Evolutionary conservation across 2,329 filamentous ascomycete genomes (phyloP), one percentile per base, ranked within the genome.

Genomic region (Chalaropsis thielavioides): DNA sequence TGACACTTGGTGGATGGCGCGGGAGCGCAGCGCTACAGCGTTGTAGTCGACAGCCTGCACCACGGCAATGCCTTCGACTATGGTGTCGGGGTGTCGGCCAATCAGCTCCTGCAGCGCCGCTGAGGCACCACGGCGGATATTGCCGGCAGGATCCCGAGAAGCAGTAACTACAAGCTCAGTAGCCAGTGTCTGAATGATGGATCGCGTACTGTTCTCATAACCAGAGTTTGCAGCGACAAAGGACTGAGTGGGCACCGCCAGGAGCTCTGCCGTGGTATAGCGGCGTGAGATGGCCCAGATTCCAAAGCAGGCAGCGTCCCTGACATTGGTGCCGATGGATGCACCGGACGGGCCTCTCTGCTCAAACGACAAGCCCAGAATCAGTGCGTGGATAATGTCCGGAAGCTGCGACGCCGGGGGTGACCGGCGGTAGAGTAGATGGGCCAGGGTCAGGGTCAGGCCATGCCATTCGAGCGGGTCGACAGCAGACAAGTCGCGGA

Each of bases 21-120:
- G 83, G 17, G 88, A 87, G 27, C 92, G 83, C n/a, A 95, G 81
- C 2, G 94, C 92, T 22, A 99, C 91, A 44, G 90, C 84, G 72
- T 96, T 91, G 71, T 96, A 99, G 72, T 99, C 94, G 0, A 97
- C 89, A 1, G 83, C 82, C 72, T 97, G 94, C 0, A 97, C 90
- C 1, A 97, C 80, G 51, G 84, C 76, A 65, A 99, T 97, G 0
- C 92, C 94, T 70, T 91, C 79, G 17, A 81, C 78, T 41, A 97
- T 84, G 0, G 83, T 91, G 70, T 96, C 87, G 0, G 94, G 92
- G 74, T 99, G 92, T 10, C 94, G 85, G 11, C 94, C 94, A 67
- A 97, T 88, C 15, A 99, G 80, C 73, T 99, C 94, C 72, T 99
- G 94, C 44, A 99, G 77, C 1, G 94, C 94, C 54, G 94, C 94